A percentile compares a stretch with the other conserved stretches of the same genome.
phyloP scores from a whole-genome alignment of 2,329 filamentous ascomycete species.

The Endoconidiophora polonica region DNA sequence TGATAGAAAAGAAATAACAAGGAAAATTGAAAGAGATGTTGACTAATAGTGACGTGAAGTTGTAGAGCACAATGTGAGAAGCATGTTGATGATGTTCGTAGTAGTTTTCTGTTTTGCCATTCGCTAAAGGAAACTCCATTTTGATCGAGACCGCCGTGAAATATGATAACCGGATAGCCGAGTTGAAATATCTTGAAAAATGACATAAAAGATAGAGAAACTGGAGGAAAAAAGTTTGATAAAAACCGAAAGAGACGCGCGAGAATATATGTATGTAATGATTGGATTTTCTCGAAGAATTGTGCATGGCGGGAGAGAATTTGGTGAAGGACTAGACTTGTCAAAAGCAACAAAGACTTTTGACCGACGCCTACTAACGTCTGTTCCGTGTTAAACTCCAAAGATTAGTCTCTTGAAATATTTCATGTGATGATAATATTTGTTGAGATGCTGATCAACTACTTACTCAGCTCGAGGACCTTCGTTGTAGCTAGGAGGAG shows the following conservation, averaged over 20 bases:
- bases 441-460: constrained; percentile 25
- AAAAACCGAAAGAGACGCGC: too few relatives aligned
- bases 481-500: constrained; percentile 25
- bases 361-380: constrained; percentile 2
- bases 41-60: too few relatives aligned
- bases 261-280: too few relatives aligned
- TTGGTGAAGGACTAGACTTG: not conserved
- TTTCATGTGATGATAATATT: not conserved
- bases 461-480: constrained; percentile 24
- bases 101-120: constrained; percentile 2
- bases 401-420: constrained; percentile 9
- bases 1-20: not conserved
- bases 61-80: not conserved
- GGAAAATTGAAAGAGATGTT: not conserved
- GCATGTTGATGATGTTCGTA: not conserved
- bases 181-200: constrained; percentile 5
- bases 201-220: constrained; percentile 3
- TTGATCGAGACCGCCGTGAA: constrained; percentile 12
- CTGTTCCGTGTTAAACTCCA: constrained; percentile 8
- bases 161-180: constrained; percentile 5
- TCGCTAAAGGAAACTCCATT: constrained; percentile 10
- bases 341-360: not conserved
- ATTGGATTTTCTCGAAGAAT: too few relatives aligned
- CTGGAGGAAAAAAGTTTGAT: too few relatives aligned
- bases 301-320: too few relatives aligned